phyloP scores from a whole-genome alignment of 495 filamentous ascomycete genomes.

The Penicillium nucicola region DNA sequence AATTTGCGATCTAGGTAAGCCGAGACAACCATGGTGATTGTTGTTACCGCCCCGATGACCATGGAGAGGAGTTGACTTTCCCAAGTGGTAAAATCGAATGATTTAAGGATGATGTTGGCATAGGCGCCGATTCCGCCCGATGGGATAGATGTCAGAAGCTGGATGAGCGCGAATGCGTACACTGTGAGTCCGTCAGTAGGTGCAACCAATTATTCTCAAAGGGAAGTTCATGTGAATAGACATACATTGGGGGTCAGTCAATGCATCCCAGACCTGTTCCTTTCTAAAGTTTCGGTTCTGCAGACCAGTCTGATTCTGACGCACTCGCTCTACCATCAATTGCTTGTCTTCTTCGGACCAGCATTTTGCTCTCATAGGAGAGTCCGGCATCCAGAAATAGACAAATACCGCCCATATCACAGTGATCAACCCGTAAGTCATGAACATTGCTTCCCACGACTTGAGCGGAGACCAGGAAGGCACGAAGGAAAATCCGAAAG shows the following conservation, averaged over 20 bases:
- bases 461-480: constrained; percentile 32
- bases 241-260: constrained; percentile 13
- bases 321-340: constrained; percentile 45
- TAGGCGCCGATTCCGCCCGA: constrained; percentile 63
- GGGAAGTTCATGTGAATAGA: background rate
- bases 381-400: constrained; percentile 42
- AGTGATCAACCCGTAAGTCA: constrained; percentile 51
- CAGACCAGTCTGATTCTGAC: constrained; percentile 49
- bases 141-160: constrained; percentile 61
- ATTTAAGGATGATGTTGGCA: constrained; percentile 55
- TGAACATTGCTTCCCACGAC: constrained; percentile 56
- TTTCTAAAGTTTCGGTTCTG: constrained; percentile 46
- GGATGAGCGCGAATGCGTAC: constrained; percentile 37
- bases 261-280: constrained; percentile 38
- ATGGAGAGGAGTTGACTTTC: constrained; percentile 52
- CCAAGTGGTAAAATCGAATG: constrained; percentile 37
- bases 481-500: constrained; percentile 55
- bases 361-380: constrained; percentile 41
- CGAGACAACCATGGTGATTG: constrained; percentile 58
- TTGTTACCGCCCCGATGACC: constrained; percentile 66
- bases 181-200: constrained; percentile 31
- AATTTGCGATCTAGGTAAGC: constrained; percentile 59
- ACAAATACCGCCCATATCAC: constrained; percentile 47
- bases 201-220: constrained; percentile 17
- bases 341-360: constrained; percentile 44